Evolutionary conservation across 139 green algal species (phyloP).

Genomic region (Eudorina sp.): DNA sequence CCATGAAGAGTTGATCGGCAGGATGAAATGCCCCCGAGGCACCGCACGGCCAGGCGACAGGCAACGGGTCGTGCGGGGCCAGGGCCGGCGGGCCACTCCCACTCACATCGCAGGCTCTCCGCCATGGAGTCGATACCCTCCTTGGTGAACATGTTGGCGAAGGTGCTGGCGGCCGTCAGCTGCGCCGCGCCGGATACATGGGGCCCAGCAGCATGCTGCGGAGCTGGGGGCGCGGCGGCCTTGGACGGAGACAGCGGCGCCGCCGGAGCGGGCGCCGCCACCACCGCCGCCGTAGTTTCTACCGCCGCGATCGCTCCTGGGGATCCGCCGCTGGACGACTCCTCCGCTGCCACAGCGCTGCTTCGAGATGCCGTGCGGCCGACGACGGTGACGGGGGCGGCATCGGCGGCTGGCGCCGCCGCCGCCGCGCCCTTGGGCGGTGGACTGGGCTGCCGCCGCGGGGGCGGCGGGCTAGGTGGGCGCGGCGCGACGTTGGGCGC

Average conservation of each 20-base stretch:
- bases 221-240: background rate
- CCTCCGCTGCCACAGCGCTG: background rate
- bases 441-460: background rate
- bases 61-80: no score
- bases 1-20: no score
- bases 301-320: background rate
- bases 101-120: slow-evolving; percentile 51
- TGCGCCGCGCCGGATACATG: no score
- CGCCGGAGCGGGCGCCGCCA: background rate
- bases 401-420: background rate
- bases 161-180: background rate
- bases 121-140: slow-evolving; percentile 53
- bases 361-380: background rate
- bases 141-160: slow-evolving; percentile 43
- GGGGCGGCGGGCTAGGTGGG: background rate
- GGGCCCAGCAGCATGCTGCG: background rate
- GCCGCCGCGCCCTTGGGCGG: background rate
- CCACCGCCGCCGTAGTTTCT: background rate
- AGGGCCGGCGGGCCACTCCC: no score
- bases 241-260: background rate
- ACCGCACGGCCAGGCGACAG: no score
- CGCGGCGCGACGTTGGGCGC: background rate
- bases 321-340: background rate
- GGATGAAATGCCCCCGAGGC: no score
- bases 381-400: background rate